Base-by-base conservation (phyloP, 305 asterid genomes). In the Nicotiana rustica region DNA sequence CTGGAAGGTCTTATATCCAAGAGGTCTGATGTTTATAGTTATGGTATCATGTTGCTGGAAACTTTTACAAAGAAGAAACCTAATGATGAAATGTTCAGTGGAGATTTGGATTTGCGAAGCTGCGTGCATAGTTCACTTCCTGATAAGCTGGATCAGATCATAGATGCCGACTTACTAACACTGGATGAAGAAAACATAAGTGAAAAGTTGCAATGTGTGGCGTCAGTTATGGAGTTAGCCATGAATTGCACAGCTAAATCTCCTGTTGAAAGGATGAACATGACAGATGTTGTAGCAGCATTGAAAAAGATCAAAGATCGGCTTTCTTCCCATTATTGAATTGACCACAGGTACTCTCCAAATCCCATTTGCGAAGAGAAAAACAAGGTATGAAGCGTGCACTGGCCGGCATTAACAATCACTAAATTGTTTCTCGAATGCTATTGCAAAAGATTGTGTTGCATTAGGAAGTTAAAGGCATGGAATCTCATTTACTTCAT, bases 221-320 rank as follows among this genome's bases (percentile, higher is more conserved):
- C 77, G 38, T 69, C 56, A 13, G 41, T 68, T 29, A n/a, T 36
- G 76, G 76, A 68, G 17, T 68, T 68, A 68, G 56, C 77, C 56
- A 68, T 69, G 77, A 69, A 69, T 38, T 38, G 77, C 78, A 71
- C 36, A 44, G 80, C 82, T 49, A 55, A 44, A 18, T 80, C 81
- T 57, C 87, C 85, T 0, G 41, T 57, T 59, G 86, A 86, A 15
- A 86, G 83, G 31, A 38, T 10, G 12, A 78, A 35, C 18, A 49
- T 85, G 6, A 83, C 84, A 29, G 52, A 41, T 55, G 78, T 69
- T 70, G 61, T 49, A 18, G 14, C 52, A 10, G 18, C 21, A 49
- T 3, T 88, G 13, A 10, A 14, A 82, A 60, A 12, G 7, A 6
- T 81, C 70, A 70, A 41, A 0, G 59, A 18, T 17, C 12, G 1